Percentiles rank a stretch among this genome's conserved stretches.
Evolutionary conservation across 2,329 filamentous ascomycete genomes (phyloP).

Genomic region (Basipetospora chlamydospora): DNA sequence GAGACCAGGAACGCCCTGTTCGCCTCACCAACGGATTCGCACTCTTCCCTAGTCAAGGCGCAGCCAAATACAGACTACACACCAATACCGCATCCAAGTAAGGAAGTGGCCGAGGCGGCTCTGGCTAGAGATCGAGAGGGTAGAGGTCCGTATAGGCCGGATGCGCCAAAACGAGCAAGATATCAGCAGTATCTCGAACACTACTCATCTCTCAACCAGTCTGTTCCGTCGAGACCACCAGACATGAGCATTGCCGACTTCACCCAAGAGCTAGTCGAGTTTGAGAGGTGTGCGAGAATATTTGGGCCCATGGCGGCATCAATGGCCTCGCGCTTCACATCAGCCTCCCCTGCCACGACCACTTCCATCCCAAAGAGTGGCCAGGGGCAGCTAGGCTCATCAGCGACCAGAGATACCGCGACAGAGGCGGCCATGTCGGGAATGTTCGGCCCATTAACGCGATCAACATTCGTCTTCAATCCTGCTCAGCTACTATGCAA

Average conservation of each 20-base stretch:
- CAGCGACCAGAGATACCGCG: slow-evolving; percentile 58
- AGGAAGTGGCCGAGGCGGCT: slow-evolving; percentile 52
- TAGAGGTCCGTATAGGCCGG: slow-evolving; percentile 70
- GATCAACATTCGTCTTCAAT: neutral
- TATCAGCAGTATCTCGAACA: slow-evolving; percentile 69
- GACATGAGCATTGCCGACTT: slow-evolving; percentile 47
- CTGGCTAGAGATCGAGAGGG: slow-evolving; percentile 49
- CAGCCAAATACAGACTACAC: too few relatives aligned
- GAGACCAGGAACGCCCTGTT: too few relatives aligned
- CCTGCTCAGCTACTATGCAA: slow-evolving; percentile 72
- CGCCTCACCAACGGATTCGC: too few relatives aligned
- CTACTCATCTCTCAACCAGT: slow-evolving; percentile 15
- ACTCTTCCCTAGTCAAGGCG: too few relatives aligned
- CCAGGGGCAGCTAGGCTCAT: too few relatives aligned
- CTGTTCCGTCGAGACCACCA: slow-evolving; percentile 28
- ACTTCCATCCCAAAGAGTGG: slow-evolving; percentile 21
- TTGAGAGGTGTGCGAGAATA: slow-evolving; percentile 48
- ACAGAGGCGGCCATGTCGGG: slow-evolving; percentile 77
- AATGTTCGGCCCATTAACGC: slow-evolving; percentile 57
- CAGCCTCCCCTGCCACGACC: too few relatives aligned
- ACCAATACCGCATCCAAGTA: slow-evolving; percentile 47
- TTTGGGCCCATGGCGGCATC: slow-evolving; percentile 85
- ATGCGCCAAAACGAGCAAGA: slow-evolving; percentile 62
- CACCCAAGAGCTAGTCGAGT: slow-evolving; percentile 65
- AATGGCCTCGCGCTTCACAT: slow-evolving; percentile 90